Base-by-base conservation (phyloP, 805 yeast genomes). In the Candida namnaoensis region DNA sequence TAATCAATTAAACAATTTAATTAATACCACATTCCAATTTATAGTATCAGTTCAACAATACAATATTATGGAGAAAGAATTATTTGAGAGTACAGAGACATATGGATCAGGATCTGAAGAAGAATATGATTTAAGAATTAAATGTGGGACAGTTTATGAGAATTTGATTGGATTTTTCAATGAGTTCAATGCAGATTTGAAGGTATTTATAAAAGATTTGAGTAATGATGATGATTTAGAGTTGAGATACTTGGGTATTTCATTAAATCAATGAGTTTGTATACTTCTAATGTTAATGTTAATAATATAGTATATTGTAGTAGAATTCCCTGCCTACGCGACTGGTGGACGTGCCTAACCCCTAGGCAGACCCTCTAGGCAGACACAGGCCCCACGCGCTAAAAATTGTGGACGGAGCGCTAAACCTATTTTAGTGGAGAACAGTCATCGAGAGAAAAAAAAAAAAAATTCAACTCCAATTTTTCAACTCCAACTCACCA, bases 171-270 rank as follows among this genome's bases (percentile, higher is more conserved):
- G 59, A 61, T 41, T 72, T 60, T 61, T 58, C 57, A 66, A 61
- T 32, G 66, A 64, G 19, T 80, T 75, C 51, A 68, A 69, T 42
- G 60, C 60, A 3, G 59, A 61, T 19, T 48, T 72, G 35, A 64
- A 63, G 34, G 49, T 57, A 4, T 72, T 81, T 42, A 65, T 69
- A 0, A 67, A 61, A 36, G 87, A 80, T 49, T 58, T 82, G 41
- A 66, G 68, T n/a, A 57, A 63, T 26, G 87, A 81, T 47, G 66
- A 64, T 5, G 70, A 68, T 41, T 57, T 66, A 10, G 75, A 71
- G 25, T 52, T 82, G 40, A 62, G 69, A 40, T 72, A 62, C 39
- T 61, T 82, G 32, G 74, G 82, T 32, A 60, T 46, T 1, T 40
- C 49, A 1, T 46, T 55, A 35, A 55, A 47, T 28, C 52, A 48